Conservation (phyloP, 2,329 filamentous ascomycete genomes). For the Sordariomycetes sp. region DNA sequence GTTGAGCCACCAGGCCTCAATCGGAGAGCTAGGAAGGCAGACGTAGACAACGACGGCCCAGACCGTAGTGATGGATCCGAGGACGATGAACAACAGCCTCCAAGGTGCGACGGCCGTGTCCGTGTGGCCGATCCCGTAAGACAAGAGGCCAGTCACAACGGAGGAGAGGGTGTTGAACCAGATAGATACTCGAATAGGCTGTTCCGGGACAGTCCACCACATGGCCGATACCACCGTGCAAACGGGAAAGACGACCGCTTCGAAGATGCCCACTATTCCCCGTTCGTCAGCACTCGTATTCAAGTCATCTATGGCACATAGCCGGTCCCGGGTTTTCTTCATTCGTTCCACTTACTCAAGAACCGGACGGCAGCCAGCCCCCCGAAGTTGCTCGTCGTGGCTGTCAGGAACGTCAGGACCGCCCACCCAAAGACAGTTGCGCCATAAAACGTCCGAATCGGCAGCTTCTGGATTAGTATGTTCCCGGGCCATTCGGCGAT, state of each 20-base stretch:
- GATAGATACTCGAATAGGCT: background rate
- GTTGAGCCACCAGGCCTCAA: slow-evolving; percentile 11
- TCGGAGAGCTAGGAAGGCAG: slow-evolving; percentile 32
- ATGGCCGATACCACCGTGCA: slow-evolving; percentile 42
- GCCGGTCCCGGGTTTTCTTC: too few species aligned
- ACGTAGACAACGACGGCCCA: slow-evolving; percentile 37
- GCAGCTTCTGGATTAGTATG: slow-evolving; percentile 11
- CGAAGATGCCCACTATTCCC: slow-evolving; percentile 36
- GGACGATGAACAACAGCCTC: slow-evolving; percentile 48
- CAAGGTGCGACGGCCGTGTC: slow-evolving; percentile 33
- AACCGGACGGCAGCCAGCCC: slow-evolving; percentile 38
- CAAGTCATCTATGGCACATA: background rate
- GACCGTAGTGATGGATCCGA: slow-evolving; percentile 38
- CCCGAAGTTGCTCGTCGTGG: slow-evolving; percentile 31
- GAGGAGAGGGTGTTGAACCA: slow-evolving; percentile 15
- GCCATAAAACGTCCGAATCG: slow-evolving; percentile 9
- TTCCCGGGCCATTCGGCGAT: slow-evolving; percentile 13
- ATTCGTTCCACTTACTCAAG: background rate
- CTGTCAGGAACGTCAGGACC: slow-evolving; percentile 18
- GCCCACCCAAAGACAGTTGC: slow-evolving; percentile 14
- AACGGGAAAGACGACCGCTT: slow-evolving; percentile 41
- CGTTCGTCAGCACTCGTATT: background rate
- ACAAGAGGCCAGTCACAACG: slow-evolving; percentile 35
- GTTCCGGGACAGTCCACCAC: slow-evolving; percentile 31
- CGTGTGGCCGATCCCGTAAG: slow-evolving; percentile 46